These are phyloP conservation scores for Penicillium aurantiogriseum DNA, from an alignment of 2,329 filamentous ascomycete genomes.

Conservation along the genomic window DNA sequence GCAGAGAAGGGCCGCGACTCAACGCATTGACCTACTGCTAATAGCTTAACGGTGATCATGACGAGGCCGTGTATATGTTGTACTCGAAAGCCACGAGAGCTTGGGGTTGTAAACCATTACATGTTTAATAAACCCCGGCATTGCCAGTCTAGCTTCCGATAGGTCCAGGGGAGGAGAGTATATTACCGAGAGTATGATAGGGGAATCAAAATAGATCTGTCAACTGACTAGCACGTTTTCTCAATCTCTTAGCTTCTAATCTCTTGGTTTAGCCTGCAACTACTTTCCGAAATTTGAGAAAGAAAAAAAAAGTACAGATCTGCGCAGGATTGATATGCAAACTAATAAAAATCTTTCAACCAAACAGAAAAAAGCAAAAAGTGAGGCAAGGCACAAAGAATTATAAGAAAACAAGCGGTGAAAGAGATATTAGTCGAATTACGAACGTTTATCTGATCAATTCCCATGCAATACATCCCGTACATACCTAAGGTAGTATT, in stretches of 20 bases:
- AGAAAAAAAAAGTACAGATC: conserved; percentile 5
- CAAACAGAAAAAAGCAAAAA: conserved; percentile 10
- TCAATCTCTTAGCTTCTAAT: neutral
- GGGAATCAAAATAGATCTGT: conserved; percentile 17
- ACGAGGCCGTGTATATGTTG: conserved; percentile 14
- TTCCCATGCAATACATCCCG: neutral
- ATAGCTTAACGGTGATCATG: conserved; percentile 19
- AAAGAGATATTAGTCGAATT: conserved; percentile 13
- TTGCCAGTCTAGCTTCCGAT: conserved; percentile 1
- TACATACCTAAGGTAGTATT: neutral
- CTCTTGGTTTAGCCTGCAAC: neutral
- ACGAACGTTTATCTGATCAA: conserved; percentile 24
- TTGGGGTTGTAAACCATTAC: neutral
- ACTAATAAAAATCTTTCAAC: conserved; percentile 2
- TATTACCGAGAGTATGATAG: neutral
- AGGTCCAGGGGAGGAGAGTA: neutral
- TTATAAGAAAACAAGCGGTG: conserved; percentile 23
- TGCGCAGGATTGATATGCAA: conserved; percentile 5
- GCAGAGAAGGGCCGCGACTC: conserved; percentile 16
- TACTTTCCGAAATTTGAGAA: conserved; percentile 3
- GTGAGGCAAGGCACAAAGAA: conserved; percentile 2
- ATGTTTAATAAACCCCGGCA: neutral
- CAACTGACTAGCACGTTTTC: conserved; percentile 12
- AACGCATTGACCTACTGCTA: conserved; percentile 22
- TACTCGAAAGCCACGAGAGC: conserved; percentile 1